A percentile compares a stretch with the other conserved stretches of the same genome.
phyloP scores from a whole-genome alignment of 1,139 yeast genomes.

The Diutina sp. region DNA sequence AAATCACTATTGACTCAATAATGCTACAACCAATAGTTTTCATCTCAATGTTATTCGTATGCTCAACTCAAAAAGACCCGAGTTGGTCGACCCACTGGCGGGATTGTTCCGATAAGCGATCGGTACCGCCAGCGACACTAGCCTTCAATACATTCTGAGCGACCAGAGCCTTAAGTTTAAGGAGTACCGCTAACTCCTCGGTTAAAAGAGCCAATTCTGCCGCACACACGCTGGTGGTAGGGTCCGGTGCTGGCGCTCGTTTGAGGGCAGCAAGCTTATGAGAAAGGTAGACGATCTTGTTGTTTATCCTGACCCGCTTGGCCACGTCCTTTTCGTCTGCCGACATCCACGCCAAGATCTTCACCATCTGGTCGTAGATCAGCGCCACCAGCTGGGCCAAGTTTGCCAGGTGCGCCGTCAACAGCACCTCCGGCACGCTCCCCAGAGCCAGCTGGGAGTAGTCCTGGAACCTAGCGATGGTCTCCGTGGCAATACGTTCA shows the following conservation, averaged over 20 bases:
- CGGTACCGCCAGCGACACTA: not conserved
- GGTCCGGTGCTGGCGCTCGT: not conserved
- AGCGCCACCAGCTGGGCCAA: not conserved
- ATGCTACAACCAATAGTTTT: not conserved
- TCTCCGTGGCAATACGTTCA: constrained; percentile 1
- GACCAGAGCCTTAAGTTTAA: not conserved
- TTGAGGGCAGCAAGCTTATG: not conserved
- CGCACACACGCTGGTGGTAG: not conserved
- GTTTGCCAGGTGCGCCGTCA: not conserved
- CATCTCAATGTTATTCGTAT: not conserved
- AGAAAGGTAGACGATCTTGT: not conserved
- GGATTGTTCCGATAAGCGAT: not conserved
- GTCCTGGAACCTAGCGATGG: not conserved
- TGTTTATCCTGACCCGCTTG: not conserved
- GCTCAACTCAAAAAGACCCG: not conserved
- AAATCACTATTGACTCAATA: too few relatives aligned
- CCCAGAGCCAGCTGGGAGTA: not conserved
- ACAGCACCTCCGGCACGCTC: not conserved
- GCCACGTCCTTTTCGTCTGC: not conserved
- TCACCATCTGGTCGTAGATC: not conserved
- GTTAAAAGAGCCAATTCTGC: not conserved
- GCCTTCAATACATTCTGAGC: not conserved
- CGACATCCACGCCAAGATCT: not conserved
- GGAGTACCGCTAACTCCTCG: not conserved
- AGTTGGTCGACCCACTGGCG: not conserved